Evolutionary conservation across 352 stramenopile genomes (phyloP), one percentile per base, ranked within the genome.

Genomic region (Pythium chondricola): DNA sequence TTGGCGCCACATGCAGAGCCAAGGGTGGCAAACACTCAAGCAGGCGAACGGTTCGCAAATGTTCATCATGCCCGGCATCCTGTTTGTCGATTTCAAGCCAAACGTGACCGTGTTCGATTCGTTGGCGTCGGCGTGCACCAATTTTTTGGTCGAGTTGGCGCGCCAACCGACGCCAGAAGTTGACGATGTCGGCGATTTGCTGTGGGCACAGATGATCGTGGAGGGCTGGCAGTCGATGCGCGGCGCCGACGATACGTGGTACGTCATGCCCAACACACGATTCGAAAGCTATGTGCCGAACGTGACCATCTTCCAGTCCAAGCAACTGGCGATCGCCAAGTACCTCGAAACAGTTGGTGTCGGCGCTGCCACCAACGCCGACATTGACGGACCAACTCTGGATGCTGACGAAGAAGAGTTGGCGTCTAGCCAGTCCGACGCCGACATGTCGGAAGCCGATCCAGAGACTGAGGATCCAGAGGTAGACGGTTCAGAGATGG

Each of bases 31-130:
- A 39, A 76, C 63, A 6, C 74, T 91, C 50, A 69, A 45, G 16
- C 74, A 84, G 41, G 58, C 48, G 6, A 48, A 83, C 41, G 74
- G 78, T 10, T 38, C 66, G 18, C 52, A 76, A 37, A 45, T 85
- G n/a, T 89, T 83, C 65, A 81, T 71, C 26, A 85, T 83, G 64
- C 80, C 83, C 1, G 73, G 63, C 31, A 68, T 72, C 2, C 67
- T 57, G 43, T 93, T 91, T 51, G 76, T 83, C 22, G 67, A 85
- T 26, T 77, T 90, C 29, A 51, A 65, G 2, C 80, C 81, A 6
- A 85, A 88, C 40, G 67, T 83, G 39, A 91, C 76, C 24, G 66
- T 93, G n/a, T 89, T 92, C 20, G 73, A 89, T 43, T 69, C 67
- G n/a, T 58, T 88, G 10, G 66, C 70, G 32, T 75, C 73, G 31